Conservation (phyloP, 371 early-diverging fungal species). For the Quaeritorhiza haematococci region DNA sequence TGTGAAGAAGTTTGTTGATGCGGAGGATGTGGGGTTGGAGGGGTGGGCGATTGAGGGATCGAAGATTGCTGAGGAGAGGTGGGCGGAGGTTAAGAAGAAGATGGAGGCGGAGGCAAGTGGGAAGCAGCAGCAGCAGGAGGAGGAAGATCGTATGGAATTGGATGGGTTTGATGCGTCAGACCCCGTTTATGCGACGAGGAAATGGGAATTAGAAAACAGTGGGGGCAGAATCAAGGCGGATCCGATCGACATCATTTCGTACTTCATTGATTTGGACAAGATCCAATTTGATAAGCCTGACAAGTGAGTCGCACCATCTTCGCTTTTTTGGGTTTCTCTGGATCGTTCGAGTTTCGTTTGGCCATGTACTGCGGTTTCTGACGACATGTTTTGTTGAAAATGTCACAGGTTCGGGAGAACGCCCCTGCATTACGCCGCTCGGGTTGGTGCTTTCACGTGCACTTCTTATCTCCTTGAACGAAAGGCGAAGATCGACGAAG, state of each 20-base stretch:
- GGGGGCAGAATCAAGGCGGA: conserved; percentile 30
- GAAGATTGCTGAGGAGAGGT: not conserved
- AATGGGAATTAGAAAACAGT: not conserved
- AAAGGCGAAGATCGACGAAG: conserved; percentile 31
- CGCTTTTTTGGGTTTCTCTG: not conserved
- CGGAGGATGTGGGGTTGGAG: not conserved
- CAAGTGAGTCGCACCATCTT: conserved; percentile 3
- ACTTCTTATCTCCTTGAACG: conserved; percentile 37
- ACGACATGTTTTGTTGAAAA: too few species aligned
- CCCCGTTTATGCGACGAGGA: not conserved
- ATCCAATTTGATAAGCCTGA: conserved; percentile 20
- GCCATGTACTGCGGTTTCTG: too few species aligned
- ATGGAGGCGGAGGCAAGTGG: not conserved
- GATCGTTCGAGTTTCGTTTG: not conserved
- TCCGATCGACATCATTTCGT: conserved; percentile 53
- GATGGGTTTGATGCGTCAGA: not conserved
- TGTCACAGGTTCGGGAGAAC: conserved; percentile 35
- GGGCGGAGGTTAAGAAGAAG: not conserved
- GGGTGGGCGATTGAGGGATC: not conserved
- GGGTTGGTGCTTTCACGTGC: conserved; percentile 54
- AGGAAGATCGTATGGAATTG: too few species aligned
- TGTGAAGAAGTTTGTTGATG: conserved; percentile 10
- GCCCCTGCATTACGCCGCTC: conserved; percentile 58
- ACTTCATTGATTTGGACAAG: conserved; percentile 18
- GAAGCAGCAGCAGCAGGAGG: not conserved